Percentiles rank a stretch among this genome's conserved stretches.
These are phyloP conservation scores for Xerocomus spinulosus DNA, from an alignment of 768 basidiomycete genomes.

Conservation along the genomic window DNA sequence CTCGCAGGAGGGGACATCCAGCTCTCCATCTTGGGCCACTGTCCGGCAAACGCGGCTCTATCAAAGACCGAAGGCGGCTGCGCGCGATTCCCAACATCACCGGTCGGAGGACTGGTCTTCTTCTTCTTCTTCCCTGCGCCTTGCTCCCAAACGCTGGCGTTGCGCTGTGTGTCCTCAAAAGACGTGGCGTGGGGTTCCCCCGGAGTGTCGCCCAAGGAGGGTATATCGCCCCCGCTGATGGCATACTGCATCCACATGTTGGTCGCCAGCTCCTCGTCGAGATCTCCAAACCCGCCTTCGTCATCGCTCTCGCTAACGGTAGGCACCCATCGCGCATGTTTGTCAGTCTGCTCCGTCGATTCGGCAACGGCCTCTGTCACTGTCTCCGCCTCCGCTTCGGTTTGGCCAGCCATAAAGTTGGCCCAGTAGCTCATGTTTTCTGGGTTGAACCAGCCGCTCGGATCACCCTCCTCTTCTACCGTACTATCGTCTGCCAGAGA, in stretches of 20 bases:
- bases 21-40: constrained; percentile 35
- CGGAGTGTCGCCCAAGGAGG: constrained; percentile 6
- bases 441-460: constrained; percentile 23
- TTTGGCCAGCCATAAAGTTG: constrained; percentile 20
- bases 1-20: constrained; percentile 29
- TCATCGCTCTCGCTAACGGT: constrained; percentile 15
- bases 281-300: constrained; percentile 17
- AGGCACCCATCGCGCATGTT: constrained; percentile 28
- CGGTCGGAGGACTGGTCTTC: constrained; percentile 7
- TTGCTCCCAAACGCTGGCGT: constrained; percentile 19
- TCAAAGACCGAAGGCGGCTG: constrained; percentile 25
- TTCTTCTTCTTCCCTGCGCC: constrained; percentile 22
- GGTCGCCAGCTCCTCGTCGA: constrained; percentile 14
- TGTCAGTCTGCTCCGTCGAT: constrained; percentile 5
- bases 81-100: constrained; percentile 20
- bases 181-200: constrained; percentile 1
- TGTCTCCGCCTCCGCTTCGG: constrained; percentile 2
- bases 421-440: constrained; percentile 27
- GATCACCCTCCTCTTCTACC: constrained; percentile 15
- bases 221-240: constrained; percentile 23
- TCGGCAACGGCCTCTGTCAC: background rate
- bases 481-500: background rate
- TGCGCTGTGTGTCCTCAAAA: constrained; percentile 5
- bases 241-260: constrained; percentile 31
- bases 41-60: constrained; percentile 25